A percentile compares a stretch with the other conserved stretches of the same genome.
These are phyloP conservation scores for Wickerhamomyces subpelliculosus DNA, from an alignment of 805 yeast genomes.

Conservation along the genomic window DNA sequence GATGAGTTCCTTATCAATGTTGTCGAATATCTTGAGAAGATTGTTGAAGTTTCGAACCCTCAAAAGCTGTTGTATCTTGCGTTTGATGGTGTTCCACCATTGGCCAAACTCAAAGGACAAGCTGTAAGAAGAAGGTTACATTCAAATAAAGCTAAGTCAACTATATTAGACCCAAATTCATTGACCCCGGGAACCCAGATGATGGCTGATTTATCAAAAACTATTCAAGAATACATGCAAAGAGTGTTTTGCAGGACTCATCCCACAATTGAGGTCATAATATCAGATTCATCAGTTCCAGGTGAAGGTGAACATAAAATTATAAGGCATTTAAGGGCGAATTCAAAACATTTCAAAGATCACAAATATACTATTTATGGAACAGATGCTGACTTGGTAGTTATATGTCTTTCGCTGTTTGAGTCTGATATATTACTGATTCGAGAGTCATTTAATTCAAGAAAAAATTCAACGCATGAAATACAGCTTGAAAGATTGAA, in stretches of 20 bases:
- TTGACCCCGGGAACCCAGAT: constrained; percentile 95
- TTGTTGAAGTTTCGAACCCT: constrained; percentile 73
- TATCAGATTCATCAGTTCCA: constrained; percentile 87
- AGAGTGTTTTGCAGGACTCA: constrained; percentile 48
- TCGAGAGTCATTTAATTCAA: too few relatives aligned
- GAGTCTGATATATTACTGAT: background rate
- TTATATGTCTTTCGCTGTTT: background rate
- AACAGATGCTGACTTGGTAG: constrained; percentile 85
- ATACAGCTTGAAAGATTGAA: background rate
- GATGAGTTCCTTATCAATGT: constrained; percentile 77
- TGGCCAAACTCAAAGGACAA: constrained; percentile 95
- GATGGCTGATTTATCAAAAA: constrained; percentile 72
- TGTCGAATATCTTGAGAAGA: constrained; percentile 77
- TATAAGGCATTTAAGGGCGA: constrained; percentile 77
- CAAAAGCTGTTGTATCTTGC: constrained; percentile 80
- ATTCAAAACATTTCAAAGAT: constrained; percentile 32
- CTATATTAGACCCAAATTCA: constrained; percentile 76
- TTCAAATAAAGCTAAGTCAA: constrained; percentile 65
- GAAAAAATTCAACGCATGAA: too few relatives aligned
- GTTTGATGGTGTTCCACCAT: constrained; percentile 94
- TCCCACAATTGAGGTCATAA: constrained; percentile 61
- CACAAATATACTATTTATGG: constrained; percentile 86
- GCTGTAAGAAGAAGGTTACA: constrained; percentile 86
- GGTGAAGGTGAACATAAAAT: constrained; percentile 98
- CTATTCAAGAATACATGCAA: constrained; percentile 60